Conservation (phyloP, 2,329 filamentous ascomycete species). For the Metarhizium brunneum region DNA sequence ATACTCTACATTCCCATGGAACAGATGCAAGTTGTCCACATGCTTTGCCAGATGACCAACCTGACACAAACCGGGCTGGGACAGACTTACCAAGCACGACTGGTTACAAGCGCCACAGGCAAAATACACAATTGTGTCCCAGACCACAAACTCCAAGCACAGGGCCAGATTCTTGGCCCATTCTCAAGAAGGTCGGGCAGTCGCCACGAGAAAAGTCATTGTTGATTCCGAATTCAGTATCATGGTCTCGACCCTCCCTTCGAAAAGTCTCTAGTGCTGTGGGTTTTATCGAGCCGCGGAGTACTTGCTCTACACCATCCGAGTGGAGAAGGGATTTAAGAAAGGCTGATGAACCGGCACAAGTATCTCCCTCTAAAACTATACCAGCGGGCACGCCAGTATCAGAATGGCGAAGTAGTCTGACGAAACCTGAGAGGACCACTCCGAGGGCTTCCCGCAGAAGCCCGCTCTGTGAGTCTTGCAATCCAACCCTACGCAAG, state of each 20-base stretch:
- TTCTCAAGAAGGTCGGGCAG: constrained; percentile 4
- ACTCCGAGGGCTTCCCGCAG: neutral
- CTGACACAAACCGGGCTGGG: neutral
- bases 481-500: constrained; percentile 4
- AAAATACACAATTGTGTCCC: constrained; percentile 8
- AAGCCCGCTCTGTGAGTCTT: constrained; percentile 6
- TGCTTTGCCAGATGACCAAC: neutral
- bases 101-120: constrained; percentile 7
- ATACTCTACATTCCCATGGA: neutral
- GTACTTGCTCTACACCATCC: neutral
- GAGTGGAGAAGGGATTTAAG: neutral
- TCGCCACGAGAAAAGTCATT: neutral
- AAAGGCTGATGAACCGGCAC: neutral
- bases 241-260: constrained; percentile 5
- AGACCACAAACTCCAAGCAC: neutral
- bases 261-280: constrained; percentile 3
- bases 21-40: neutral
- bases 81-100: constrained; percentile 8
- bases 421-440: neutral
- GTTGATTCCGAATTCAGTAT: neutral
- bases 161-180: constrained; percentile 9
- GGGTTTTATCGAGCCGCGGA: neutral
- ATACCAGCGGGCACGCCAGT: constrained; percentile 3
- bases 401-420: constrained; percentile 8
- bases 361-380: neutral